Base-by-base conservation (phyloP, 2,329 filamentous ascomycete genomes). In the Trichoderma sp. region DNA sequence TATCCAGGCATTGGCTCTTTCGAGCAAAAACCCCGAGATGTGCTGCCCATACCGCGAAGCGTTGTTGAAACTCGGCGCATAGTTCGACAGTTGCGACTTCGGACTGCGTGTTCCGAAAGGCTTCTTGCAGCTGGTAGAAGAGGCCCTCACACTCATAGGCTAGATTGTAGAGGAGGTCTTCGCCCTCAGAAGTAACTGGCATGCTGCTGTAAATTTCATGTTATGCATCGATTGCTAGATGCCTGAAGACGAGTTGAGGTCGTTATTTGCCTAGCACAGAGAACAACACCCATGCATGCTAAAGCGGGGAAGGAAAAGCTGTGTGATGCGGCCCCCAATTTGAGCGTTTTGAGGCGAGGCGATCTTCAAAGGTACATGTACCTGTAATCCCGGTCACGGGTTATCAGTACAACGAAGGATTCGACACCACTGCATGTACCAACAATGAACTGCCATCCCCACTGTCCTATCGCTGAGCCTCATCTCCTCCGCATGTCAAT, bases 1-100 rank as follows among this genome's bases (percentile, higher is more conserved):
- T 72, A 18, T 73, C 71, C 15, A 73, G 60, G 28, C 60, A 73
- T 26, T 73, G 71, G 21, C 73, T 73, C 56, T 39, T 72, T 3
- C 65, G 58, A 56, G 73, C 66, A 71, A 73, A 73, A 5, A 73
- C 71, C 4, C 71, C 73, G n/a, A 73, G 60, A 36, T 73, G 39
- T 15, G 71, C 65, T 1, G 71, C 57, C 72, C 71, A 73, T 62
- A 66, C 67, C 1, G 71, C 65, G 30, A 73, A 73, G 1, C 71
- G 58, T 43, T 70, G 53, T 21, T 73, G 65, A n/a, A 34, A 73
- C 18, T 73, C 73, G 15, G 21, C 6, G 28, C 57, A 70, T 18
- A 73, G n/a, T 8, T 36, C 30, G 1, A 39, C n/a, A 18, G 15
- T 32, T 24, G 21, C 8, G 8, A 12, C 21, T 24, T 62, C n/a